Evolutionary conservation across 192 early-diverging fungal genomes (phyloP).

Genomic region (Coemansia interrupta): DNA sequence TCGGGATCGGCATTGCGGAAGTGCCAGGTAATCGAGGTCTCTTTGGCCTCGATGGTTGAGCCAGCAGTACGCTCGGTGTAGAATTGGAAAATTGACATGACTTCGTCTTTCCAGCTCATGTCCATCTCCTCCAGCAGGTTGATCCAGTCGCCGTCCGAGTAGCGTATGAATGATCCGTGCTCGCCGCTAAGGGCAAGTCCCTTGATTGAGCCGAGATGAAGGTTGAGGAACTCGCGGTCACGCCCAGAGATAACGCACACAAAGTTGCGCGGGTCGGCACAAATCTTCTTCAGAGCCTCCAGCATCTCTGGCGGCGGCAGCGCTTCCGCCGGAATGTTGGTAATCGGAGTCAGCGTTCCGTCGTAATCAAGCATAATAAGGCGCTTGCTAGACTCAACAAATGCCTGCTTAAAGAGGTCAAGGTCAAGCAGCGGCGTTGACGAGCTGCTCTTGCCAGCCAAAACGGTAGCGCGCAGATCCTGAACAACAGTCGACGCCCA

Average conservation of each 20-base stretch:
- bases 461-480: slow-evolving; percentile 60
- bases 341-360: slow-evolving; percentile 91
- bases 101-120: slow-evolving; percentile 92
- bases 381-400: slow-evolving; percentile 60
- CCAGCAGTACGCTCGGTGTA: slow-evolving; percentile 95
- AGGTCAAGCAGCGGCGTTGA: slow-evolving; percentile 32
- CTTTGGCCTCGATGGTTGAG: slow-evolving; percentile 90
- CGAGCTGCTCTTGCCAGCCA: slow-evolving; percentile 35
- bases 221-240: slow-evolving; percentile 77
- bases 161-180: slow-evolving; percentile 91
- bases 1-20: slow-evolving; percentile 92
- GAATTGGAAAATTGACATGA: slow-evolving; percentile 88
- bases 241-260: slow-evolving; percentile 92
- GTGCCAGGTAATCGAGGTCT: slow-evolving; percentile 93
- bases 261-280: slow-evolving; percentile 74
- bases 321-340: slow-evolving; percentile 76
- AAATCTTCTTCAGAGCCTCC: slow-evolving; percentile 62
- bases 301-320: slow-evolving; percentile 82
- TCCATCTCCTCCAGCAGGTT: slow-evolving; percentile 71
- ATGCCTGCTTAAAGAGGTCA: slow-evolving; percentile 22
- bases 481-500: slow-evolving; percentile 85
- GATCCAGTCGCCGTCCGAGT: slow-evolving; percentile 74
- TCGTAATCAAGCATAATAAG: slow-evolving; percentile 96
- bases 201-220: slow-evolving; percentile 76
- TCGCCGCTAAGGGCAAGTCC: slow-evolving; percentile 86